phyloP scores from a whole-genome alignment of 257 asterid genomes.

The Verbascum thapsus region DNA sequence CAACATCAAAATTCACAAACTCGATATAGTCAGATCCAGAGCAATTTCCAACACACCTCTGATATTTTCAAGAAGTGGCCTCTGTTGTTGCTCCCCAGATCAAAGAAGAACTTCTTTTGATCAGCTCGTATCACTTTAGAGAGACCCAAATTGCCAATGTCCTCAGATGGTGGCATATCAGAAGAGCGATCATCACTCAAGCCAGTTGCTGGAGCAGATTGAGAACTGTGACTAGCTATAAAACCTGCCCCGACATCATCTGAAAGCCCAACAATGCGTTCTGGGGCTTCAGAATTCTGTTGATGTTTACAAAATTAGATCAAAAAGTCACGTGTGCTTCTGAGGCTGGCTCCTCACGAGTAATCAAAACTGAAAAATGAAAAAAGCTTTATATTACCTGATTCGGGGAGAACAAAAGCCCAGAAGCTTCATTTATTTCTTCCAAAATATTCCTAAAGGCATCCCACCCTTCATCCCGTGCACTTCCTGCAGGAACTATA shows the following conservation, averaged over 20 bases:
- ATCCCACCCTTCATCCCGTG: slow-evolving; percentile 91
- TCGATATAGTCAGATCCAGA: slow-evolving; percentile 4
- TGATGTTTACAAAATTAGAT: slow-evolving; percentile 40
- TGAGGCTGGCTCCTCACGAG: slow-evolving; percentile 26
- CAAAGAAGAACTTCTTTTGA: slow-evolving; percentile 96
- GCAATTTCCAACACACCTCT: slow-evolving; percentile 56
- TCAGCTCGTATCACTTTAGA: slow-evolving; percentile 94
- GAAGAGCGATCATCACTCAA: slow-evolving; percentile 62
- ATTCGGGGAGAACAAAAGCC: slow-evolving; percentile 66
- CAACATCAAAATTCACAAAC: not conserved
- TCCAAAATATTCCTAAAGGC: slow-evolving; percentile 91
- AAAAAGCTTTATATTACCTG: slow-evolving; percentile 47
- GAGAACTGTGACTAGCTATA: slow-evolving; percentile 86
- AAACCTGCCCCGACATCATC: slow-evolving; percentile 99
- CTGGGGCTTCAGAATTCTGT: slow-evolving; percentile 74
- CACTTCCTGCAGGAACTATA: slow-evolving; percentile 95
- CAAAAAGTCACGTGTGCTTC: slow-evolving; percentile 30
- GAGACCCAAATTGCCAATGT: slow-evolving; percentile 58
- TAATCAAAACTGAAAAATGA: slow-evolving; percentile 9
- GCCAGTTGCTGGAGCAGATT: slow-evolving; percentile 62
- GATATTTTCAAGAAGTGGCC: slow-evolving; percentile 94
- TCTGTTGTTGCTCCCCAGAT: slow-evolving; percentile 94
- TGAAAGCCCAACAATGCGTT: slow-evolving; percentile 80
- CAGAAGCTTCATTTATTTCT: slow-evolving; percentile 86
- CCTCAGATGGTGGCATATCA: slow-evolving; percentile 77